Conservation (phyloP, 495 filamentous ascomycete species). For the Tuber umbilicatum region DNA sequence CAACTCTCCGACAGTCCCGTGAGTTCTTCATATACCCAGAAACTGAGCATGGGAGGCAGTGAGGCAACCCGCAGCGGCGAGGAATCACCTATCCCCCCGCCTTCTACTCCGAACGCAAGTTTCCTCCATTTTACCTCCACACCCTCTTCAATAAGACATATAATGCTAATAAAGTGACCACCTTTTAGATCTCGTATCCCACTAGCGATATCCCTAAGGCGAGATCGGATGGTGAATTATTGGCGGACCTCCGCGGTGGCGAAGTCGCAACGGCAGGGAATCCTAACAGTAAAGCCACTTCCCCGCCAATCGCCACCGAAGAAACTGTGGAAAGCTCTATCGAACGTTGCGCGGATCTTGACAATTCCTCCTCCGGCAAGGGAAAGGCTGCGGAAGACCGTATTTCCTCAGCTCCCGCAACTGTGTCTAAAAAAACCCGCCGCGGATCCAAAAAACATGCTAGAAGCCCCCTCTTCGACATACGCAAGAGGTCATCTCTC, state of each 20-base stretch:
- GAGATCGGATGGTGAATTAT: neutral
- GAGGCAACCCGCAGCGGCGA: neutral
- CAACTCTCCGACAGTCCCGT: neutral
- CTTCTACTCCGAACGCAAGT: neutral
- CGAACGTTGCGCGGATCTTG: neutral
- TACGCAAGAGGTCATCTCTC: neutral
- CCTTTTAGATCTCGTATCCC: neutral
- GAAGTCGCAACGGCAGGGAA: neutral
- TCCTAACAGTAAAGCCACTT: neutral
- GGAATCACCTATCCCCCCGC: neutral
- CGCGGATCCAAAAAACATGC: rapidly evolving
- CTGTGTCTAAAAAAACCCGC: neutral
- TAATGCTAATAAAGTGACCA: neutral
- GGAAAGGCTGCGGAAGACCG: neutral
- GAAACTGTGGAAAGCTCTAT: neutral
- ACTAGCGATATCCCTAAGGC: neutral
- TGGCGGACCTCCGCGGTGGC: neutral
- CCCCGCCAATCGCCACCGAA: neutral
- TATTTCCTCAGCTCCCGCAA: neutral
- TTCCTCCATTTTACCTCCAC: too few species aligned
- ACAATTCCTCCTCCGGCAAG: neutral
- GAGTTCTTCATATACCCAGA: neutral
- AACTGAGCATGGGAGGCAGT: too few species aligned
- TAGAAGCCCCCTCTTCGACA: neutral
- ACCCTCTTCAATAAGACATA: neutral